Evolutionary conservation across 164 flowering plant genomes (phyloP), one percentile per base, ranked within the genome.

Genomic region (Piper longum): DNA sequence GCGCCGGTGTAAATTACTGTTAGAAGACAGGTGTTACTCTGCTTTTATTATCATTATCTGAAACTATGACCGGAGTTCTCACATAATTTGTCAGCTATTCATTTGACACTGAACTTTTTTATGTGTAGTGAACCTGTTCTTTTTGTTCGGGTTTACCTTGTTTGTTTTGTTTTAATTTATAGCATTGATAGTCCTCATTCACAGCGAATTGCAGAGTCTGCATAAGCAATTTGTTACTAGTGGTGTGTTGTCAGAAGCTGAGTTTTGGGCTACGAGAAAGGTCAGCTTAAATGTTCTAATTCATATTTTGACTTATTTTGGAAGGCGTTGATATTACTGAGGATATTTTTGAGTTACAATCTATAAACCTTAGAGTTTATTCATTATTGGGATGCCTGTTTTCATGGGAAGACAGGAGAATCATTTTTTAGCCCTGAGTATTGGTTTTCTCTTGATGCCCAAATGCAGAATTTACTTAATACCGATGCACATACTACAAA

Each of bases 261-360:
- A 93, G 72, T 93, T 93, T 71, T 93, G 99, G 99, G 95, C 96
- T 4, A 75, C 95, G 63, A 85, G 95, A 73, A 88, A 87, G 91
- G 99, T 89, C 59, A 36, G 66, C 64, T 70, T 44, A 19, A 16
- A 54, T 41, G 16, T 17, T 13, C 40, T 18, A 43, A 42, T 58
- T 58, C 16, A 14, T 41, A 8, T 41, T 4, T 41, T 4, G 41
- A 18, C 8, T 19, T 41, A 18, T 12, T 5, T 26, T 26, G 36
- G 36, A 26, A 26, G 2, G 36, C 36, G 36, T 26, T 26, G 36
- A 2, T 26, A 2, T 26, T 26, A 26, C 1, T 26, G 36, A 26
- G 36, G 36, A 26, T 26, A 26, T 26, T 26, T 26, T 26, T 26
- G 1, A 8, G 16, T 36, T 56, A 12, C 54, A 14, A 17, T 36